phyloP scores from a whole-genome alignment of 164 flowering plant species.

The Cinnamomum chago region DNA sequence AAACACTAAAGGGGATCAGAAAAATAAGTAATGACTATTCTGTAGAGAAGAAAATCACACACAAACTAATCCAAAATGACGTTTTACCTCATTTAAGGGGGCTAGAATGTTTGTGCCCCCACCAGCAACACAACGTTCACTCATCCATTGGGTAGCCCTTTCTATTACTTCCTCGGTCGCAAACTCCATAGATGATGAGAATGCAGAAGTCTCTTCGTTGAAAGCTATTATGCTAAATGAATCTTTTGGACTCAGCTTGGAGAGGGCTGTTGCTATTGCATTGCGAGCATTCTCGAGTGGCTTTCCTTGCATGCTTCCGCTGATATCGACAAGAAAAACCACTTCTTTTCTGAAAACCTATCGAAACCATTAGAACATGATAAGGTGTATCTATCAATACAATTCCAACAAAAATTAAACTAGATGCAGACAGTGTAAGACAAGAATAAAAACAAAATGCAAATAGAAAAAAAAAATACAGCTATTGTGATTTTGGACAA shows the following conservation, averaged over 20 bases:
- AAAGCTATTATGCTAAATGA: constrained; percentile 77
- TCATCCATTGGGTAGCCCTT: constrained; percentile 67
- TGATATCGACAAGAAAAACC: constrained; percentile 75
- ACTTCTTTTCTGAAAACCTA: constrained; percentile 79
- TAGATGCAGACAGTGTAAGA: neutral
- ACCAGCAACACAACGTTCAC: constrained; percentile 46
- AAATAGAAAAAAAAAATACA: too few species aligned
- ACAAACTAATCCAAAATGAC: neutral
- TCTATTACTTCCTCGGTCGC: constrained; percentile 63
- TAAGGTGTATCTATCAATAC: constrained; percentile 1
- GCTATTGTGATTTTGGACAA: neutral
- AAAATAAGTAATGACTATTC: neutral
- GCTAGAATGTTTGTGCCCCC: constrained; percentile 69
- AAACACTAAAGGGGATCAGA: neutral
- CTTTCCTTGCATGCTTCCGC: constrained; percentile 84
- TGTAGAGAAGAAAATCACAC: neutral
- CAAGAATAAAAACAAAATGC: neutral
- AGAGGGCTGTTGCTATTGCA: constrained; percentile 51
- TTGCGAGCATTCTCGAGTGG: constrained; percentile 60
- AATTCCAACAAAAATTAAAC: constrained; percentile 1
- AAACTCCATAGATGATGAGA: constrained; percentile 63
- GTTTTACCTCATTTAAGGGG: constrained; percentile 68
- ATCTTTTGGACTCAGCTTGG: constrained; percentile 57
- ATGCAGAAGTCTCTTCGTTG: constrained; percentile 50
- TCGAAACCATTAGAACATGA: constrained; percentile 15